phyloP scores from a whole-genome alignment of 495 filamentous ascomycete genomes.

The Penicillium desertorum region DNA sequence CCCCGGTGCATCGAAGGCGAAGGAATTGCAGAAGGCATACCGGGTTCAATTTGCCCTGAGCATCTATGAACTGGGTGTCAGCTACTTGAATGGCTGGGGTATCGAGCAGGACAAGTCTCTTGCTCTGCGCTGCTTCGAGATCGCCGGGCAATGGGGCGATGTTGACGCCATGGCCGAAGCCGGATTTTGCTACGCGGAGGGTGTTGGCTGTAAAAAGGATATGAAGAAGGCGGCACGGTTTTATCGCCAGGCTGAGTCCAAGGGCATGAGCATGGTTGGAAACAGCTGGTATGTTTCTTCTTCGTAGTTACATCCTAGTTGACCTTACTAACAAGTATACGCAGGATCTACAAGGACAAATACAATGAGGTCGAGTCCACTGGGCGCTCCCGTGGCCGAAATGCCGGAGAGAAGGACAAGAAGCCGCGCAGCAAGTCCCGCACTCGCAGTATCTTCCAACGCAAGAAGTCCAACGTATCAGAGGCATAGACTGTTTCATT shows the following conservation, averaged over 20 bases:
- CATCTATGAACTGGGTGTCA: conserved; percentile 95
- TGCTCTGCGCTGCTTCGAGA: conserved; percentile 91
- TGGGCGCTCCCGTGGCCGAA: conserved; percentile 38
- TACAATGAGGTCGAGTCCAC: conserved; percentile 72
- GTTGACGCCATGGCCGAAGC: conserved; percentile 86
- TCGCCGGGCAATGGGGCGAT: conserved; percentile 96
- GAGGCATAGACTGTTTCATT: conserved; percentile 30
- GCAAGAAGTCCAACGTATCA: conserved; percentile 53
- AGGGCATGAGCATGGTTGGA: conserved; percentile 95
- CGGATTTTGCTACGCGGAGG: conserved; percentile 84
- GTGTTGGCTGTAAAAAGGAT: conserved; percentile 88
- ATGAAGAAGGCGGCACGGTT: conserved; percentile 90
- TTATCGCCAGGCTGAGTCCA: conserved; percentile 85
- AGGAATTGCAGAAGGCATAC: conserved; percentile 70
- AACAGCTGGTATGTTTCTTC: conserved; percentile 80
- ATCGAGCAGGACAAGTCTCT: conserved; percentile 87
- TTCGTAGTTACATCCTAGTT: neutral
- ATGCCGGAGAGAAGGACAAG: conserved; percentile 47
- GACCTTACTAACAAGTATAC: conserved; percentile 13
- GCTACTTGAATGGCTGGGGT: conserved; percentile 97
- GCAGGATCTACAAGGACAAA: conserved; percentile 91
- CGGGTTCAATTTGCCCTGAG: conserved; percentile 91
- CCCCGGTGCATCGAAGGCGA: conserved; percentile 59
- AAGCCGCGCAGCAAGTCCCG: conserved; percentile 63
- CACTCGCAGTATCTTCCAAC: conserved; percentile 65